phyloP scores from a whole-genome alignment of 345 rosid genomes.

The Lumnitzera littorea region DNA sequence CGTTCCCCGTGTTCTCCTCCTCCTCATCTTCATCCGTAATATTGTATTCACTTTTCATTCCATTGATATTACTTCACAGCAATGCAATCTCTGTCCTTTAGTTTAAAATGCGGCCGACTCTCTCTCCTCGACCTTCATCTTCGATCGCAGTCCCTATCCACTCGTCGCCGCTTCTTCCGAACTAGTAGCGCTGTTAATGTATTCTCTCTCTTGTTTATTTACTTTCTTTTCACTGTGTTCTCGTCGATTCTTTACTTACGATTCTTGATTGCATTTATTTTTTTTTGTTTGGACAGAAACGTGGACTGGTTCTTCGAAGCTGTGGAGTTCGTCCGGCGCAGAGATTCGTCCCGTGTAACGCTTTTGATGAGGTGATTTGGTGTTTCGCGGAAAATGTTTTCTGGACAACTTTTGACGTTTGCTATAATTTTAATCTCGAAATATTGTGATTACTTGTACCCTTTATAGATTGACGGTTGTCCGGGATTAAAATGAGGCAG shows the following conservation, averaged over 20 bases:
- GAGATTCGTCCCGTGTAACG: constrained; percentile 17
- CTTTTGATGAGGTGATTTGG: no score
- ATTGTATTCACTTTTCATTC: no score
- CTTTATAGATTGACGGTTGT: no score
- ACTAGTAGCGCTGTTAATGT: constrained; percentile 13
- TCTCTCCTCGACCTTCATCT: background rate
- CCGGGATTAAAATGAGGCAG: no score
- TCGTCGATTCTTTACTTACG: no score
- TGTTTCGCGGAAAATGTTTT: no score
- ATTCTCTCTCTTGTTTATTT: background rate
- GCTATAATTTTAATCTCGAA: no score
- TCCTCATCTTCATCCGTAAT: background rate
- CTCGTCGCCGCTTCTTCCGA: background rate
- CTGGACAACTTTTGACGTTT: no score
- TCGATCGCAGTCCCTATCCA: background rate
- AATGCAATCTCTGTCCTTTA: constrained; percentile 30
- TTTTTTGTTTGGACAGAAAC: constrained; percentile 16
- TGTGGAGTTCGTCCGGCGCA: constrained; percentile 12
- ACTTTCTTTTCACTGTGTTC: background rate
- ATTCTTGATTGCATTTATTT: background rate
- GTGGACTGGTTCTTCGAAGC: constrained; percentile 17
- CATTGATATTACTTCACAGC: background rate
- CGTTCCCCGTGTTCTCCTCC: background rate
- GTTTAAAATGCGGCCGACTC: constrained; percentile 7
- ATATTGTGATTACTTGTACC: no score